Evolutionary conservation across 1,139 yeast genomes (phyloP), one percentile per base, ranked within the genome.

Genomic region (Zhuliangozyma parablackwelliae): DNA sequence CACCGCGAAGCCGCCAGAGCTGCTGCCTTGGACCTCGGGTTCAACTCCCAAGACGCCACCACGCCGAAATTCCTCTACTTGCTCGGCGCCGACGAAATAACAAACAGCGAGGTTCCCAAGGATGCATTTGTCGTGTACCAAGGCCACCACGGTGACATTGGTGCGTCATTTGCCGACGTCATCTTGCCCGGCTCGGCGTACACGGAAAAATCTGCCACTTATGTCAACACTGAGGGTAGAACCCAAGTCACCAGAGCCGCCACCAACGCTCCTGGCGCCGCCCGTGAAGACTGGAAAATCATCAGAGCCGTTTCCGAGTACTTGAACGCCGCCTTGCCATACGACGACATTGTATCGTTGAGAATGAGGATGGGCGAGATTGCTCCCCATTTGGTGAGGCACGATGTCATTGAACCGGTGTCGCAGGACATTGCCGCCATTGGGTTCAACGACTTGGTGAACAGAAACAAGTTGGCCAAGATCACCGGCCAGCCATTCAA

Each of bases 221-320:
- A 78, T 61, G 90, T 87, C 45, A 87, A 87, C 65, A 86, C 95
- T 33, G 96, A 87, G 65, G 96, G 96, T 49, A 81, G 96, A 59
- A 78, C 89, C 10, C 96, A 87, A 69, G 65, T 74, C 41, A 84
- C 95, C 4, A 78, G 94, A 51, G 95, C 96, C 34, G 94, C 95
- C 29, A 82, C 88, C 21, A 86, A 83, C 45, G 82, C 95, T n/a
- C 95, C 95, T 37, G 95, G 94, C 29, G 85, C 78, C 38, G 95
- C 95, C 31, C 82, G 96, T 60, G 95, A 87, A 63, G 96, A 87
- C 65, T 87, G 96, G 96, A 82, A 83, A 69, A 82, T 87, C 48
- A 63, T 87, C 51, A 80, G 94, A 63, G 96, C 95, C 8, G 74
- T 85, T 42, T 78, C 87, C 36, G 95, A 87, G 63, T 86, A 83